Conservation (phyloP, 108 stramenopile species). For the Parietichytrium sp. region DNA sequence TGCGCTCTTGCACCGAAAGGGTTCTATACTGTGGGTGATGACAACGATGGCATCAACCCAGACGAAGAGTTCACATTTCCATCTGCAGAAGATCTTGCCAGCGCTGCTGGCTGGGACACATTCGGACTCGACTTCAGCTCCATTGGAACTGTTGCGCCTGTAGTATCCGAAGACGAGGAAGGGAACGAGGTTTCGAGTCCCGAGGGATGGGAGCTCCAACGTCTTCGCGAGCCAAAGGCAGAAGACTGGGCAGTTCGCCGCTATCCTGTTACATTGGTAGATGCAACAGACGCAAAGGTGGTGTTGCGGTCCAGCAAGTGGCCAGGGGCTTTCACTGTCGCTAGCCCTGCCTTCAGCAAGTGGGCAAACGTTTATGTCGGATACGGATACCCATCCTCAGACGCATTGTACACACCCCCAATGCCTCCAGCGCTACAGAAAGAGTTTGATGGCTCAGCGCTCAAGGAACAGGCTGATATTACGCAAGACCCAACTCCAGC, state of each 20-base stretch:
- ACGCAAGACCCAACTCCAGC: constrained; percentile 31
- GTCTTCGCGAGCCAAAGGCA: constrained; percentile 51
- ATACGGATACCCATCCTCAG: constrained; percentile 39
- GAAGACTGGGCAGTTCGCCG: constrained; percentile 57
- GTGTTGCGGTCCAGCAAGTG: constrained; percentile 39
- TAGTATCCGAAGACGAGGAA: constrained; percentile 53
- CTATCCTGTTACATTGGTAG: constrained; percentile 46
- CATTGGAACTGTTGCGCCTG: constrained; percentile 52
- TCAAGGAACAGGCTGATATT: constrained; percentile 38
- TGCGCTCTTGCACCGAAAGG: constrained; percentile 57
- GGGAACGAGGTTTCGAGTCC: constrained; percentile 37
- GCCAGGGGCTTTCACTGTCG: constrained; percentile 64
- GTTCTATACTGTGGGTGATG: constrained; percentile 49
- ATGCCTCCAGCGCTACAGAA: constrained; percentile 25
- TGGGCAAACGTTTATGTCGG: constrained; percentile 63
- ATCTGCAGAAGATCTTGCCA: constrained; percentile 46
- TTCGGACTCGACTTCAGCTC: constrained; percentile 57
- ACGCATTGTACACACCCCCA: not conserved
- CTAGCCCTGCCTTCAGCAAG: constrained; percentile 42
- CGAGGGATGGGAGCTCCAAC: constrained; percentile 52
- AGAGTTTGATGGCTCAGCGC: not conserved
- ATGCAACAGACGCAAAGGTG: constrained; percentile 46
- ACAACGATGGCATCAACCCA: constrained; percentile 53
- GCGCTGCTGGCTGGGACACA: constrained; percentile 55
- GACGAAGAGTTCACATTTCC: constrained; percentile 58